phyloP scores from a whole-genome alignment of 768 basidiomycete genomes.

The Podaxis carcinomalis region DNA sequence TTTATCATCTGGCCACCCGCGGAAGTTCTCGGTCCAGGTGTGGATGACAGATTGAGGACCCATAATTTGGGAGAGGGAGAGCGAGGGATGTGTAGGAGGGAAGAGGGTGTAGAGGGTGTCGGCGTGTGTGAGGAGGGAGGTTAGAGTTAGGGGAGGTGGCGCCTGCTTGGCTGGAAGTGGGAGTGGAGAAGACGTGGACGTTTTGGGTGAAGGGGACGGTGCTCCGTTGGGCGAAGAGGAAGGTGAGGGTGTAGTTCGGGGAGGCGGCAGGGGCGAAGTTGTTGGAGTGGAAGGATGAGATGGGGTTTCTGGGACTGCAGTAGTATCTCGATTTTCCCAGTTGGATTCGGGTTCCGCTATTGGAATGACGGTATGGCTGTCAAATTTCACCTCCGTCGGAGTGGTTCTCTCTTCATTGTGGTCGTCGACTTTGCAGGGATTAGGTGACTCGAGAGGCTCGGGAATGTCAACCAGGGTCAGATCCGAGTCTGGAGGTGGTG shows the following conservation, averaged over 20 bases:
- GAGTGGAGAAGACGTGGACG: neutral
- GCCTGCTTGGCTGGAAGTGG: slow-evolving; percentile 12
- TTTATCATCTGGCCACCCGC: slow-evolving; percentile 43
- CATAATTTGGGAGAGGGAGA: slow-evolving; percentile 58
- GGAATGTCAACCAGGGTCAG: slow-evolving; percentile 2
- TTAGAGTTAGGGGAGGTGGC: slow-evolving; percentile 35
- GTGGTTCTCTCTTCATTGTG: neutral
- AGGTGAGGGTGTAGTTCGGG: neutral
- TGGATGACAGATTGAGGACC: slow-evolving; percentile 74
- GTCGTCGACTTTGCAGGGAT: neutral
- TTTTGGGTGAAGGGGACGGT: neutral
- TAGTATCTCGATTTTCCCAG: neutral
- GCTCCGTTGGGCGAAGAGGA: neutral
- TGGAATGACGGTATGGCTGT: no score
- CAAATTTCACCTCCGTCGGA: no score
- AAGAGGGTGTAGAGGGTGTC: slow-evolving; percentile 55
- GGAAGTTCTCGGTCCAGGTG: slow-evolving; percentile 60
- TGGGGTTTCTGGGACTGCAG: neutral
- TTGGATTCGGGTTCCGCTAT: neutral
- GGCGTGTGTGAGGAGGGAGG: slow-evolving; percentile 48
- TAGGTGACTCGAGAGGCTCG: neutral
- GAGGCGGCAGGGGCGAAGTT: neutral
- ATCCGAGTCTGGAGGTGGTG: slow-evolving; percentile 1
- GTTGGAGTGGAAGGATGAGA: neutral
- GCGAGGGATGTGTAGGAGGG: slow-evolving; percentile 55